These are phyloP conservation scores for Talaromyces sp. DNA, from an alignment of 2,329 filamentous ascomycete species.

Conservation along the genomic window DNA sequence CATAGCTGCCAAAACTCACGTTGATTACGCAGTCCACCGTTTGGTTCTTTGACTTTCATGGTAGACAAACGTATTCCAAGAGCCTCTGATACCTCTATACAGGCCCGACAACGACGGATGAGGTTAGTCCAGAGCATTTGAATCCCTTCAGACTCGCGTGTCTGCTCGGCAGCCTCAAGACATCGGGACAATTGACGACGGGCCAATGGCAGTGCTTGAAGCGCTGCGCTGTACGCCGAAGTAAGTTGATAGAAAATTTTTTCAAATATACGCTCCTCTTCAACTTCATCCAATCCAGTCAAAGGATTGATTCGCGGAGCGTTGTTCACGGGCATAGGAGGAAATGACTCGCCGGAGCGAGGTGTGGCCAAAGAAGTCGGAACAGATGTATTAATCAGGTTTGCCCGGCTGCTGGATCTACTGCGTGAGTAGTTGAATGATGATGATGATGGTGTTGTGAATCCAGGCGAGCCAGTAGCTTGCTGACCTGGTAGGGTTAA, in stretches of 20 bases:
- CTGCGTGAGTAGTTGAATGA: constrained; percentile 42
- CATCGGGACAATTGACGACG: constrained; percentile 67
- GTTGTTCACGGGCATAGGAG: constrained; percentile 48
- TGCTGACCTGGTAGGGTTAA: constrained; percentile 36
- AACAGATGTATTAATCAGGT: constrained; percentile 51
- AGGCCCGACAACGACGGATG: constrained; percentile 69
- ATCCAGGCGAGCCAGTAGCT: constrained; percentile 34
- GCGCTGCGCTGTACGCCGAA: constrained; percentile 71
- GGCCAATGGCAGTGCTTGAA: constrained; percentile 70
- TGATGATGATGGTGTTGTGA: constrained; percentile 28
- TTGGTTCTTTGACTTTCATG: constrained; percentile 84
- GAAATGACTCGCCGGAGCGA: constrained; percentile 80
- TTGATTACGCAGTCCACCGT: constrained; percentile 63
- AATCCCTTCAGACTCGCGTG: constrained; percentile 61
- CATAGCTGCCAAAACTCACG: constrained; percentile 70
- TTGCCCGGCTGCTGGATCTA: constrained; percentile 56
- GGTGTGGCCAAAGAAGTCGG: constrained; percentile 64
- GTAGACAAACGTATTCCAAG: constrained; percentile 72
- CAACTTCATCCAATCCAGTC: constrained; percentile 66
- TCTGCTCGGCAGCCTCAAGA: constrained; percentile 65
- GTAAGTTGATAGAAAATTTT: constrained; percentile 77
- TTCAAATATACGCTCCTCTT: constrained; percentile 82
- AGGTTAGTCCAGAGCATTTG: constrained; percentile 70
- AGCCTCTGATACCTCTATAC: constrained; percentile 72
- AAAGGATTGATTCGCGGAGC: constrained; percentile 56